Percentiles rank a stretch among this genome's conserved stretches.
Conservation (phyloP, 2,329 filamentous ascomycete species). For the Shiraia bambusicola region DNA sequence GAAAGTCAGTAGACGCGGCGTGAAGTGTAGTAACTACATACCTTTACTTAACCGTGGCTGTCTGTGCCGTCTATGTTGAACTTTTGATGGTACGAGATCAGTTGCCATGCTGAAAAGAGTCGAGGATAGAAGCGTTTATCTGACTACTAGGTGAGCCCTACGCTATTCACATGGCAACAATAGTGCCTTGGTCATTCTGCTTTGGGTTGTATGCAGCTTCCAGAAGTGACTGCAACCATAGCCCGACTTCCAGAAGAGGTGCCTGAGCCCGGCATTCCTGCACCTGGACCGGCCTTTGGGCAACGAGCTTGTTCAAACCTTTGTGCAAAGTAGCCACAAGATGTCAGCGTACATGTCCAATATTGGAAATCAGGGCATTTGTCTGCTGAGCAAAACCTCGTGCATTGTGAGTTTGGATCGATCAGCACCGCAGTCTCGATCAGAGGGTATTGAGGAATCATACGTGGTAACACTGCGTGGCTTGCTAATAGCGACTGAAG, state of each 20-base stretch:
- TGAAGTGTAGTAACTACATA: no score
- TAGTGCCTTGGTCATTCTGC: constrained; percentile 52
- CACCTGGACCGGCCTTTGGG: constrained; percentile 58
- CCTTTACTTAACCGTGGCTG: no score
- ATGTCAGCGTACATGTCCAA: constrained; percentile 56
- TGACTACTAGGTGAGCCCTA: no score
- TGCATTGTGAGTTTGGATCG: background rate
- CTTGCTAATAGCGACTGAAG: background rate
- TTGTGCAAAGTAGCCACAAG: constrained; percentile 52
- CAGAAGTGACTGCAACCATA: constrained; percentile 11
- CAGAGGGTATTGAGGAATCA: constrained; percentile 7
- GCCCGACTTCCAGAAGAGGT: constrained; percentile 3
- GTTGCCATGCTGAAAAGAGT: no score
- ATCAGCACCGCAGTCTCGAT: background rate
- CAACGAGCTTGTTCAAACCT: constrained; percentile 60
- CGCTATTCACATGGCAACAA: constrained; percentile 49
- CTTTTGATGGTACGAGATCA: no score
- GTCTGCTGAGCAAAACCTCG: constrained; percentile 1
- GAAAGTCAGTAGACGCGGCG: no score
- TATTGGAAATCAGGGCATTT: constrained; percentile 49
- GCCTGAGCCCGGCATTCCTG: constrained; percentile 49
- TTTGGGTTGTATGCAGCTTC: constrained; percentile 22
- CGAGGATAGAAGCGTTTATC: no score
- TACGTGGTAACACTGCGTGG: constrained; percentile 2
- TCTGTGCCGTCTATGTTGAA: no score